Base-by-base conservation (phyloP, 257 asterid genomes). In the Solanum chmielewskii region DNA sequence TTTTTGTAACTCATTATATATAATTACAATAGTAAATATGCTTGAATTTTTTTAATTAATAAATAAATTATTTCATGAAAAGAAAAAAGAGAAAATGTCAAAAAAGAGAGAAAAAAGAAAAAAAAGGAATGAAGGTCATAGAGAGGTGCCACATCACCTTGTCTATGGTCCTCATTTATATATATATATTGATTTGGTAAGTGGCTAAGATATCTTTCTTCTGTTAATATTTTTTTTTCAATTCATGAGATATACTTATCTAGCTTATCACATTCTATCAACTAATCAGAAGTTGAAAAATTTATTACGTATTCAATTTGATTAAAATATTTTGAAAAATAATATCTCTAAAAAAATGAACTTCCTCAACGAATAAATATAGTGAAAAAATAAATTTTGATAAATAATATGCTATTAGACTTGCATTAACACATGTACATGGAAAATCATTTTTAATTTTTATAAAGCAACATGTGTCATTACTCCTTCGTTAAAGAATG, bases 321-420 rank as follows among this genome's bases (percentile, higher is more conserved):
- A 6, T 5, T 27, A 25, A 64, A 11, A 25, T 64, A 5, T 9
- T 23, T 52, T 15, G 0, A 49, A 2, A 49, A 52, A 52, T 52
- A 52, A 52, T 52, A 62, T 62, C 3, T 62, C 6, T n/a, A 64
- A 18, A 0, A 64, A 64, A 25, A 60, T 23, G 4, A 7, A 60
- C 1, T 21, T 21, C 6, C 7, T 60, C 4, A n/a, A 23, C 11
- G 0, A 11, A n/a, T 9, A 0, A 11, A n/a, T 10, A 21, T 59
- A 12, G 33, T 4, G 9, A 11, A 4, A 23, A 60, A 9, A 62
- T 23, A n/a, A 62, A 11, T 11, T 64, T 64, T 12, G 5, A 64
- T 64, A n/a, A 11, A 11, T 64, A 42, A 6, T 16, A 60, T 60
- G 69, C 15, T 23, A 10, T 60, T 60, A n/a, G 29, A 23, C 7